Conservation (phyloP, 1,284 basidiomycete species). For the Tilletia horrida region DNA sequence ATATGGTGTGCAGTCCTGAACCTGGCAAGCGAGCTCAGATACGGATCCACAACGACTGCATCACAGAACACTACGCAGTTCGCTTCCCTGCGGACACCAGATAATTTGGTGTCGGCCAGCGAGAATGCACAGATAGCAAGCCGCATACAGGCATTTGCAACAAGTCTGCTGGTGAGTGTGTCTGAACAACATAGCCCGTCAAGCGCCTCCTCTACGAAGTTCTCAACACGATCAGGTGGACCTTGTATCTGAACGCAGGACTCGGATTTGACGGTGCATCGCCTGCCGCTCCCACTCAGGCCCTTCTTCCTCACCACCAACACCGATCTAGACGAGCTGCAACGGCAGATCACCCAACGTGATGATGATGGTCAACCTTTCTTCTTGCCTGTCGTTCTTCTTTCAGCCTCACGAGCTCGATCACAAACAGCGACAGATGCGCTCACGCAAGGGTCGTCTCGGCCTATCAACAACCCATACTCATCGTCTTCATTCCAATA, state of each 20-base stretch:
- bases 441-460: neutral
- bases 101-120: slow-evolving; percentile 57
- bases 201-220: neutral
- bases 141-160: slow-evolving; percentile 67
- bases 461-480: slow-evolving; percentile 19
- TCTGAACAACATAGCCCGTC: too few relatives aligned
- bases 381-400: slow-evolving; percentile 16
- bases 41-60: slow-evolving; percentile 53
- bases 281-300: slow-evolving; percentile 61
- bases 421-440: neutral
- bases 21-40: slow-evolving; percentile 60
- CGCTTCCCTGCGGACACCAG: slow-evolving; percentile 64
- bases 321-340: neutral
- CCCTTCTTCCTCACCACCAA: slow-evolving; percentile 64
- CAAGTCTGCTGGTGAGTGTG: slow-evolving; percentile 58
- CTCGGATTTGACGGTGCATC: slow-evolving; percentile 47
- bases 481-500: slow-evolving; percentile 65
- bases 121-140: slow-evolving; percentile 72
- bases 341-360: neutral
- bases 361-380: slow-evolving; percentile 4
- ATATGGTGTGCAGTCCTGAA: slow-evolving; percentile 95
- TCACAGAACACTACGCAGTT: slow-evolving; percentile 31
- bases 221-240: neutral
- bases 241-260: slow-evolving; percentile 38
- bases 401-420: slow-evolving; percentile 19